These are phyloP conservation scores for Pugionium dolabratum DNA, from an alignment of 345 rosid genomes.

Conservation along the genomic window DNA sequence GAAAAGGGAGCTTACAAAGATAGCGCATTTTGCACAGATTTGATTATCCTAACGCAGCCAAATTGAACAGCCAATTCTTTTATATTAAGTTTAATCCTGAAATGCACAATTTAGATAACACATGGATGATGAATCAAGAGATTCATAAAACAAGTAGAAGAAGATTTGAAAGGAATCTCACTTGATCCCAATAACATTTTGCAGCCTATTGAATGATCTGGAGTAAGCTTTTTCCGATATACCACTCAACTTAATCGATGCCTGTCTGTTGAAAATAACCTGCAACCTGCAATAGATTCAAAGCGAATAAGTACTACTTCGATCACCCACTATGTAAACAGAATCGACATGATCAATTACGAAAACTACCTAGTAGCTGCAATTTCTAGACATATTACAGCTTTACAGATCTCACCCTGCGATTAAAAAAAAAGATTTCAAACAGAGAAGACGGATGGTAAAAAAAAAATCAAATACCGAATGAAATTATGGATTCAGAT, in stretches of 20 bases:
- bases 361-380: constrained; percentile 67
- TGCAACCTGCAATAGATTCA: constrained; percentile 47
- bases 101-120: not conserved
- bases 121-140: not conserved
- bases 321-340: not conserved
- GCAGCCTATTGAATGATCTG: constrained; percentile 75
- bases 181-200: constrained; percentile 82
- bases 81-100: constrained; percentile 66
- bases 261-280: constrained; percentile 69
- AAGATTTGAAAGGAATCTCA: constrained; percentile 38
- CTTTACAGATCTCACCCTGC: constrained; percentile 94
- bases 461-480: not conserved
- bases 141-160: not conserved
- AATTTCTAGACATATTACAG: constrained; percentile 84
- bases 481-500: not conserved
- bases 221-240: constrained; percentile 87
- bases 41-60: constrained; percentile 87
- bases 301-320: not conserved
- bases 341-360: not conserved
- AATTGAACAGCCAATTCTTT: constrained; percentile 85
- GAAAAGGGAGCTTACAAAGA: constrained; percentile 56
- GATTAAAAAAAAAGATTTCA: not conserved
- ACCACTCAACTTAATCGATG: constrained; percentile 76
- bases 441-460: not conserved
- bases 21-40: constrained; percentile 64